Percentiles rank a stretch among this genome's conserved stretches.
Evolutionary conservation across 768 basidiomycete species (phyloP).

Genomic region (Amanita rubescens): DNA sequence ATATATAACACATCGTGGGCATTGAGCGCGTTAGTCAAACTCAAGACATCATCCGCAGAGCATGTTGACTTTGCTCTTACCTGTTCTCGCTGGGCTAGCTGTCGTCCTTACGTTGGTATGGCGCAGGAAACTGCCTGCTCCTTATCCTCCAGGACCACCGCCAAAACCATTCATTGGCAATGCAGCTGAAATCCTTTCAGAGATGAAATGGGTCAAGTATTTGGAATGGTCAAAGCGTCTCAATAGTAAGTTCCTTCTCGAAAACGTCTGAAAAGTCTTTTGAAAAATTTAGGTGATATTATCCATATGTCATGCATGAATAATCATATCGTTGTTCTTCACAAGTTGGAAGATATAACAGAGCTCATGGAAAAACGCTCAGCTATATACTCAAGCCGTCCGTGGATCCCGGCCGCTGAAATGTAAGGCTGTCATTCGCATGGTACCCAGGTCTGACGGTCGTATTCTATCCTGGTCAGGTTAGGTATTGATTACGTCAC

Average conservation of each 20-base stretch:
- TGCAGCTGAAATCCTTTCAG: neutral
- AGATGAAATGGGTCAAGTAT: slow-evolving; percentile 2
- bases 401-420: slow-evolving; percentile 13
- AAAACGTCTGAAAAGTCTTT: no score
- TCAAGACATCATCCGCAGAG: neutral
- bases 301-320: slow-evolving; percentile 16
- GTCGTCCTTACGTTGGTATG: neutral
- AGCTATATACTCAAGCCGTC: slow-evolving; percentile 21
- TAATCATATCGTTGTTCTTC: slow-evolving; percentile 19
- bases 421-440: slow-evolving; percentile 8
- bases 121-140: neutral
- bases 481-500: slow-evolving; percentile 11
- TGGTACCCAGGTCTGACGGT: neutral
- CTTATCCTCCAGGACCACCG: slow-evolving; percentile 1
- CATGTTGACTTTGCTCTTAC: no score
- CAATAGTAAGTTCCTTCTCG: neutral
- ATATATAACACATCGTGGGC: no score
- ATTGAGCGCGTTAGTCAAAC: no score
- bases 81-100: neutral
- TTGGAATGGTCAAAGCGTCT: slow-evolving; percentile 1
- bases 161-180: neutral
- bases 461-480: slow-evolving; percentile 6
- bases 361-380: slow-evolving; percentile 22
- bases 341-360: slow-evolving; percentile 13
- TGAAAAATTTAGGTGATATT: slow-evolving; percentile 16